Percentiles rank a stretch among this genome's conserved stretches.
Conservation (phyloP, 257 asterid genomes). For the Fraxinus excelsior region DNA sequence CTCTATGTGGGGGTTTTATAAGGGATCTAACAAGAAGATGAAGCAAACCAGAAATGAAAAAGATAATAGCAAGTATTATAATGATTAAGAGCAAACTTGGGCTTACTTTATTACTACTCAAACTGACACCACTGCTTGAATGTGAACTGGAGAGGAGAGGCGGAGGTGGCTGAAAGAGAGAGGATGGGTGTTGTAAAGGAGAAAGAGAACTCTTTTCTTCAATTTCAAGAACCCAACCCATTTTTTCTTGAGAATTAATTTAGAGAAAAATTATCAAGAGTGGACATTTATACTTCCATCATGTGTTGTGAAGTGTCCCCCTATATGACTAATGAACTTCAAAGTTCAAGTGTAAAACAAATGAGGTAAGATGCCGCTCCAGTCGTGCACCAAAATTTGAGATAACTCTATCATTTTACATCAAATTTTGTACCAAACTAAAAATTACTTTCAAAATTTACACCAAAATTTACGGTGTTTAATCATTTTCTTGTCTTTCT, state of each 20-base stretch:
- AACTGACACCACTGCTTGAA: conserved; percentile 45
- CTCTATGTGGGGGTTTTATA: conserved; percentile 57
- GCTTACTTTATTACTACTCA: conserved; percentile 67
- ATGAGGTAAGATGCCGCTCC: neutral
- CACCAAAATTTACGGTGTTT: no score
- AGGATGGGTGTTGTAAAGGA: conserved; percentile 53
- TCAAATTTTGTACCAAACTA: no score
- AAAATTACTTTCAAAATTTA: no score
- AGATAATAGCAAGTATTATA: conserved; percentile 74
- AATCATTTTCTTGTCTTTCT: no score
- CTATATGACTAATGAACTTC: neutral
- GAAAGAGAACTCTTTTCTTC: conserved; percentile 45
- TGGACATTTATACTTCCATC: conserved; percentile 35
- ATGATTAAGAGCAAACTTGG: conserved; percentile 75
- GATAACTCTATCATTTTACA: no score
- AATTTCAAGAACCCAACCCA: conserved; percentile 38
- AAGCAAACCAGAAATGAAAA: conserved; percentile 79
- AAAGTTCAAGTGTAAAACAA: conserved; percentile 21
- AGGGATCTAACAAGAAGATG: conserved; percentile 81
- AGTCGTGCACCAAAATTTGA: no score
- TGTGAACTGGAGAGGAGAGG: conserved; percentile 35
- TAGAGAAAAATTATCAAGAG: conserved; percentile 28
- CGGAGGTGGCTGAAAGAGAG: conserved; percentile 47
- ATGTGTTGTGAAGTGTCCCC: conserved; percentile 10
- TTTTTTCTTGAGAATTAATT: conserved; percentile 23